Evolutionary conservation across 1,284 basidiomycete genomes (phyloP), one percentile per base, ranked within the genome.

Genomic region (Ustilago hordei): DNA sequence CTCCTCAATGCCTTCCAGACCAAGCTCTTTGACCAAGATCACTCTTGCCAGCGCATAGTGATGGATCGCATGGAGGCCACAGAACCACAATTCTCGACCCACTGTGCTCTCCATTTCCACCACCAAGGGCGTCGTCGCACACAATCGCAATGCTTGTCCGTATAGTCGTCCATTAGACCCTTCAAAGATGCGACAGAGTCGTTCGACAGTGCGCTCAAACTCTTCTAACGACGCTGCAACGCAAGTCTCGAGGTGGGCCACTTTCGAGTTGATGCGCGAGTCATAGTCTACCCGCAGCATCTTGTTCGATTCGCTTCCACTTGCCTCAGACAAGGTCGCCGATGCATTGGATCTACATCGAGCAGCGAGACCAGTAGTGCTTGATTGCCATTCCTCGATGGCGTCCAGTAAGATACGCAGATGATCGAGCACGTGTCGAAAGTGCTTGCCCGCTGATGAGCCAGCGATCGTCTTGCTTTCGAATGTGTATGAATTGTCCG

Each of bases 11-110:
- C 53, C 55, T 9, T 68, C 48, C 12, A 83, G 34, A 15, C 63
- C 78, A 6, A 82, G 62, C 70, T 84, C 82, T n/a, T 76, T 60
- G 36, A 75, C 70, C 43, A 85, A 69, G 54, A 84, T 84, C 19
- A 81, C 80, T 7, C 82, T 41, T 5, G 79, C 76, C 6, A 85
- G 65, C 0, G 84, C 84, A 39, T 78, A 85, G 70, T 85, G 84
- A 62, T 85, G 84, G 43, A 84, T 78, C 0, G 82, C 81, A 53
- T 85, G 83, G 17, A 84, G 56, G 12, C 75, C 75, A 38, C 81
- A 75, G 69, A 84, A 84, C 83, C 83, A 85, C 12, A 84, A 54
- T 66, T 84, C 76, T 45, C 76, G 32, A 8, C 76, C 76, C 0
- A 78, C 63, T 0, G 76, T 78, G 55, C 64, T 69, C 32, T 75